Evolutionary conservation across 2,329 filamentous ascomycete genomes (phyloP), one percentile per base, ranked within the genome.

Genomic region (Lachnellula arida): DNA sequence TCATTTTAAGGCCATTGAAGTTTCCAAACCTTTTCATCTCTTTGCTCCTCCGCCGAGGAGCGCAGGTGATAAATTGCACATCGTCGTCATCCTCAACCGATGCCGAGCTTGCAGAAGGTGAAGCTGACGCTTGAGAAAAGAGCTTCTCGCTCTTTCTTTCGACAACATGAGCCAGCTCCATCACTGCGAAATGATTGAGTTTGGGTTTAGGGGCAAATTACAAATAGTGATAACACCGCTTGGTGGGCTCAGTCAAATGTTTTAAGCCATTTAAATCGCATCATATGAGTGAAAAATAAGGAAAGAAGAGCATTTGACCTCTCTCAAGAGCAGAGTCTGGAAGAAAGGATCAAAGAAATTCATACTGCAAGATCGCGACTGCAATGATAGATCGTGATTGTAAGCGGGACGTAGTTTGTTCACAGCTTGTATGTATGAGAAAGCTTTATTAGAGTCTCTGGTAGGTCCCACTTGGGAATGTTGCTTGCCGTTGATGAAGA

Each of bases 1-100:
- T 19, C 23, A n/a, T 15, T 39, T 14, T 22, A 44, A 47, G 49
- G 46, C 15, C 37, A 17, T 51, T 44, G 17, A 43, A 51, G 44
- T 54, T 56, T 23, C 63, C 61, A 46, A 59, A 69, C 57, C 61
- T 62, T 61, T 66, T 72, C 43, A 61, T 66, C 60, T 69, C 75
- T 66, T 75, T 77, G 50, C 59, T 66, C 52, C 54, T 64, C 32
- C 76, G 71, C 32, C 76, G 71, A 9, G 75, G 74, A 23, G 73
- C 72, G 19, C 70, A 72, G 44, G 74, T 76, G 34, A 78, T 67
- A 53, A 78, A 75, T 59, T 77, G 70, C 34, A 78, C 68, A 49
- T 78, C 76, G 55, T 73, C 71, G 48, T 77, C 74, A 23, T 60
- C 62, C 51, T 65, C 58, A 60, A 72, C 46, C n/a, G 43, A 15